Evolutionary conservation across 306 rosid genomes (phyloP).

Genomic region (Cucurbita argyrosperma): DNA sequence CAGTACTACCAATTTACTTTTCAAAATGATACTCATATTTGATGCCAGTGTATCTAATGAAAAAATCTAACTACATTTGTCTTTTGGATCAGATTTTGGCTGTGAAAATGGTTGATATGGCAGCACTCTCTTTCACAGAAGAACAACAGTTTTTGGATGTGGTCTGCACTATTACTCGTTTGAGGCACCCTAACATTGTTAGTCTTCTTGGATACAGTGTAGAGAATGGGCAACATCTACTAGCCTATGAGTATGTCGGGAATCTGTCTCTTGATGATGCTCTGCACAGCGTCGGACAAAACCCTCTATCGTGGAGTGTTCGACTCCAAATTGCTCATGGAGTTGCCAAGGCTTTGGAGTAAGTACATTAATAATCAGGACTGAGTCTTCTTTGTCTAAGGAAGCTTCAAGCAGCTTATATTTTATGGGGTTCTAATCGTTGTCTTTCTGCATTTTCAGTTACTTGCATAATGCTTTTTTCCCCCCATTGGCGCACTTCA

Average conservation of each 20-base stretch:
- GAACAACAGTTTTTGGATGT: conserved; percentile 78
- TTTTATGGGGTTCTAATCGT: background rate
- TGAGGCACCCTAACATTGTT: conserved; percentile 70
- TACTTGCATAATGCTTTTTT: conserved; percentile 69
- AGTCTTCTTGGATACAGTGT: conserved; percentile 61
- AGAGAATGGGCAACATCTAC: conserved; percentile 82
- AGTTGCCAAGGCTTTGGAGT: conserved; percentile 80
- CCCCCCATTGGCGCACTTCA: conserved; percentile 67
- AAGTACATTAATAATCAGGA: conserved; percentile 19
- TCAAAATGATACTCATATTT: background rate
- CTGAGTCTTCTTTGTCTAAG: background rate
- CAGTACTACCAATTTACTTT: background rate
- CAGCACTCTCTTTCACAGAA: conserved; percentile 46
- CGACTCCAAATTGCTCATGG: conserved; percentile 64
- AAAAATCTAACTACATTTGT: background rate
- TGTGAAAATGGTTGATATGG: conserved; percentile 58
- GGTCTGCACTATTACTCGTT: conserved; percentile 52
- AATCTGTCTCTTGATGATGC: conserved; percentile 50
- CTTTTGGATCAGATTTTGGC: conserved; percentile 40
- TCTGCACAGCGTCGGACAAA: conserved; percentile 44
- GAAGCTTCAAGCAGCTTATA: background rate
- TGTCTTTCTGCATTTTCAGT: conserved; percentile 24
- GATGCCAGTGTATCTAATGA: background rate
- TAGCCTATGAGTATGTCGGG: conserved; percentile 57
- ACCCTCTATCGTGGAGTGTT: conserved; percentile 57